Evolutionary conservation across 129 eudicot genomes (phyloP).

Genomic region (Flaveria sonorensis): DNA sequence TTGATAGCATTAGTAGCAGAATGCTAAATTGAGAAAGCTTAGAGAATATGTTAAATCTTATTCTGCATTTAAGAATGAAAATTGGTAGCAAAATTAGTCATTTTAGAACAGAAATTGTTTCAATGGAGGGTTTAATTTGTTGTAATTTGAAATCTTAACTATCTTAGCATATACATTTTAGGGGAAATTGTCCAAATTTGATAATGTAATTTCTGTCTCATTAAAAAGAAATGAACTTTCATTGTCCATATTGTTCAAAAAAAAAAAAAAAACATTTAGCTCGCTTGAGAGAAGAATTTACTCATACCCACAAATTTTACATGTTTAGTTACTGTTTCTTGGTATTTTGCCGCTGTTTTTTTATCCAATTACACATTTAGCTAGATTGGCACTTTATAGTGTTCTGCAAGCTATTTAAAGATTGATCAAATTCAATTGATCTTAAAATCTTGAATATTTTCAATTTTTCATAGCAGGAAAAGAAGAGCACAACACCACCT

Average conservation of each 20-base stretch:
- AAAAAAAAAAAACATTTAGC: too few species aligned
- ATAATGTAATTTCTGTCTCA: background rate
- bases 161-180: background rate
- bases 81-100: too few species aligned
- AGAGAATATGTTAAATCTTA: too few species aligned
- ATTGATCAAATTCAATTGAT: background rate
- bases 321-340: background rate
- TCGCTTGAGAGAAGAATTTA: too few species aligned
- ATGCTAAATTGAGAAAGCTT: too few species aligned
- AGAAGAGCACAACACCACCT: conserved; percentile 85
- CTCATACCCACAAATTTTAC: too few species aligned
- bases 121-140: background rate
- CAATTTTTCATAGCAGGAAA: conserved; percentile 49
- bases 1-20: too few species aligned
- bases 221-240: background rate
- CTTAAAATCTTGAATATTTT: background rate
- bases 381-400: background rate
- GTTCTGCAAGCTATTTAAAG: conserved; percentile 1
- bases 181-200: background rate
- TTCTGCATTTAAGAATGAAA: too few species aligned
- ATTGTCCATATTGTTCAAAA: background rate
- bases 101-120: background rate
- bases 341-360: background rate
- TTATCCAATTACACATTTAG: background rate
- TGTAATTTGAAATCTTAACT: background rate